phyloP scores from a whole-genome alignment of 1,139 yeast species.

The Blastobotrys illinoisensis region DNA sequence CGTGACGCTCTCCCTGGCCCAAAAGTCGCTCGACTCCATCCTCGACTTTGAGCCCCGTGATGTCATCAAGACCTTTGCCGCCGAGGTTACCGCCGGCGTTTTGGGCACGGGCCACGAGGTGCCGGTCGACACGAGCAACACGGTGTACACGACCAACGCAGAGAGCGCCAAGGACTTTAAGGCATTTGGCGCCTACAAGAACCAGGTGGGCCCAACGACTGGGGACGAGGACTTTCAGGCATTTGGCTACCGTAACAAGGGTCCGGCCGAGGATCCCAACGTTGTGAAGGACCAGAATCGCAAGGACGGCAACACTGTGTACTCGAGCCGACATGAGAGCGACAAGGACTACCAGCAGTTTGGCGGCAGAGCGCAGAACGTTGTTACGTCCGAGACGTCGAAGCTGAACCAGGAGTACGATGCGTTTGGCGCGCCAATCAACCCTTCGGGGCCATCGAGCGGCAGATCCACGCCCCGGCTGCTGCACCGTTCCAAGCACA shows the following conservation, averaged over 20 bases:
- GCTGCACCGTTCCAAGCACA: background rate
- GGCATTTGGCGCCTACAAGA: background rate
- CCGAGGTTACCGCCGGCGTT: slow-evolving; percentile 33
- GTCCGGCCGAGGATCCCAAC: background rate
- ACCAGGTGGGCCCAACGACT: background rate
- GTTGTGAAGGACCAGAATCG: background rate
- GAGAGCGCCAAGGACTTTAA: background rate
- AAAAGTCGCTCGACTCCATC: slow-evolving; percentile 59
- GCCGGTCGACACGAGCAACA: background rate
- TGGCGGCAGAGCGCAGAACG: background rate
- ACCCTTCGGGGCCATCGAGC: background rate
- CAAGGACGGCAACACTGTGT: background rate
- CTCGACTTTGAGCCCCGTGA: slow-evolving; percentile 54
- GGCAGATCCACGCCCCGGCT: background rate
- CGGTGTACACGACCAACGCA: background rate
- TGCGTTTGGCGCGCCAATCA: background rate
- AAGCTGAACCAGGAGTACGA: background rate
- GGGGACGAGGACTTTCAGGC: background rate
- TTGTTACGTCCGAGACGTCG: background rate
- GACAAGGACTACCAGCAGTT: background rate
- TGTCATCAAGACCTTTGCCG: slow-evolving; percentile 54
- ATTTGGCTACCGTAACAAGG: background rate
- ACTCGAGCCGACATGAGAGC: background rate
- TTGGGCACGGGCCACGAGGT: background rate
- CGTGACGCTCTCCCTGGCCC: slow-evolving; percentile 40